Percentiles rank a stretch among this genome's conserved stretches.
phyloP scores from a whole-genome alignment of 345 rosid genomes.

The Anastatica hierochuntica region DNA sequence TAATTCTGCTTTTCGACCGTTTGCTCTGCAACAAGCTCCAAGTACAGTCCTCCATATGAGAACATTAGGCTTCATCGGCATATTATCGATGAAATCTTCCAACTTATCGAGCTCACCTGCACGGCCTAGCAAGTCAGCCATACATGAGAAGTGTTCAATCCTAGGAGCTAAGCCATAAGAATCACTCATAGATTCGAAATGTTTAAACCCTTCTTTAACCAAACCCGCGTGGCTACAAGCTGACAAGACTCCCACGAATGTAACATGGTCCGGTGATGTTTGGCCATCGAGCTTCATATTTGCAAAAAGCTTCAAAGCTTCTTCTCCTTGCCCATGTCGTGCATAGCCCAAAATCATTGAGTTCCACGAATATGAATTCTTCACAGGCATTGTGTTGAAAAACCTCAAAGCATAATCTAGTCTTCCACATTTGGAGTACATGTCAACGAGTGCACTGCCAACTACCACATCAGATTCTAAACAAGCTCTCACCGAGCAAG shows the following conservation, averaged over 20 bases:
- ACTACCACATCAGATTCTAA: conserved; percentile 79
- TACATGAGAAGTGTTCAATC: conserved; percentile 78
- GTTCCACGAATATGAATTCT: conserved; percentile 91
- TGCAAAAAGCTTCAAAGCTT: conserved; percentile 55
- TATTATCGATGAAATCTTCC: conserved; percentile 49
- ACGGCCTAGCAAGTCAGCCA: conserved; percentile 87
- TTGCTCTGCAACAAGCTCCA: conserved; percentile 71
- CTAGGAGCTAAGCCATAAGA: conserved; percentile 49
- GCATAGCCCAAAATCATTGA: conserved; percentile 88
- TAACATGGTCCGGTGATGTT: conserved; percentile 66
- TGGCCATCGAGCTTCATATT: conserved; percentile 55
- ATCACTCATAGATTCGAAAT: conserved; percentile 62
- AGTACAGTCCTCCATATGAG: conserved; percentile 87
- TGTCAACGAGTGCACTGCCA: conserved; percentile 87
- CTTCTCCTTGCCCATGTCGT: conserved; percentile 72
- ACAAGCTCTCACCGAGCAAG: conserved; percentile 62
- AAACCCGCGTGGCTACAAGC: conserved; percentile 91
- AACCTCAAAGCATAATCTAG: conserved; percentile 75
- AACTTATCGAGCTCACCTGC: conserved; percentile 72
- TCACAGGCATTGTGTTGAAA: conserved; percentile 55
- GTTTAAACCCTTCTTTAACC: conserved; percentile 63
- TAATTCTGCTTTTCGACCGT: conserved; percentile 48
- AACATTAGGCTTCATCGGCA: conserved; percentile 72
- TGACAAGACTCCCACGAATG: conserved; percentile 84
- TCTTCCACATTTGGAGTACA: conserved; percentile 96